These are phyloP conservation scores for Colletotrichum filicis DNA, from an alignment of 2,329 filamentous ascomycete genomes.

Conservation along the genomic window DNA sequence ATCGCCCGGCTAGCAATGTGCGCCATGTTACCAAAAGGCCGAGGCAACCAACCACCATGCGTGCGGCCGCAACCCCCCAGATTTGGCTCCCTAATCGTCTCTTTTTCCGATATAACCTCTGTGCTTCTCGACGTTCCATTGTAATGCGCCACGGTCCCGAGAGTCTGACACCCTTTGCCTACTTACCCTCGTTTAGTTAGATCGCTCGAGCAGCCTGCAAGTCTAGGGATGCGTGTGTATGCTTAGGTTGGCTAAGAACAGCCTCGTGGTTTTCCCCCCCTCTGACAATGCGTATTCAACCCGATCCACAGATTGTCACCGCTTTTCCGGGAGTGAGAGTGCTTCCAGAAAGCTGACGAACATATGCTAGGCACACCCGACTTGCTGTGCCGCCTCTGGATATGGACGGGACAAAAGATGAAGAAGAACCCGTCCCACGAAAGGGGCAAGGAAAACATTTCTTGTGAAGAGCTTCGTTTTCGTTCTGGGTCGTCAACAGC, in stretches of 20 bases:
- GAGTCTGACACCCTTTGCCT: constrained; percentile 27
- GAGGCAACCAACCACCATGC: constrained; percentile 29
- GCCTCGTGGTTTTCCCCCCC: constrained; percentile 1
- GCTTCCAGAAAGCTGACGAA: background rate
- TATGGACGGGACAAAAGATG: constrained; percentile 2
- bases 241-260: background rate
- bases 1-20: constrained; percentile 28
- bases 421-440: background rate
- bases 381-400: background rate
- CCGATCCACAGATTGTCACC: constrained; percentile 3
- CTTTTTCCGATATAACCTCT: constrained; percentile 18
- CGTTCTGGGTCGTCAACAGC: background rate
- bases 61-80: constrained; percentile 1
- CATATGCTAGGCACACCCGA: background rate
- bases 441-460: constrained; percentile 1
- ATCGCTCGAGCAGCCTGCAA: constrained; percentile 6
- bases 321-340: constrained; percentile 12
- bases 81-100: constrained; percentile 19
- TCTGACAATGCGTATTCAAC: constrained; percentile 1
- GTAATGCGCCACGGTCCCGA: constrained; percentile 24
- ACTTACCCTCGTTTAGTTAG: background rate
- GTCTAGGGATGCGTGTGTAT: background rate
- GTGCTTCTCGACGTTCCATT: constrained; percentile 31
- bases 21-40: constrained; percentile 23
- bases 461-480: constrained; percentile 11